These are phyloP conservation scores for Hyaloscypha hepaticicola DNA, from an alignment of 495 filamentous ascomycete genomes.

Conservation along the genomic window DNA sequence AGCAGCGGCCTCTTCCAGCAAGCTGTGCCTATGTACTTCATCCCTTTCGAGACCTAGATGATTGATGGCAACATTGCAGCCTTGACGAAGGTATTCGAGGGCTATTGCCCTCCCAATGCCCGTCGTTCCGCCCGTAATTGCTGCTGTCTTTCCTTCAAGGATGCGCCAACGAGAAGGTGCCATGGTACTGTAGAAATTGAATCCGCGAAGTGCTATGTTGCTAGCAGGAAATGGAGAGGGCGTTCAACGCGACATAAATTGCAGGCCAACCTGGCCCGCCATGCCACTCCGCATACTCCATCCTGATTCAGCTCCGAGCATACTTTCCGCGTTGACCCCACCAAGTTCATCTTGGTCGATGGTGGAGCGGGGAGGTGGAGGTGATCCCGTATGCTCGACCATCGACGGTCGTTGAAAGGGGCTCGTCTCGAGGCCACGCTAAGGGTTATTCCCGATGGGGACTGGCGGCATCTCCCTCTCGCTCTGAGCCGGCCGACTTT, in stretches of 20 bases:
- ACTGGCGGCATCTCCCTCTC: neutral
- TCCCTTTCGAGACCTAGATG: slow-evolving; percentile 60
- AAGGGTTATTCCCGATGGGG: neutral
- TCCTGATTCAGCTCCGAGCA: neutral
- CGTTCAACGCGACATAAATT: neutral
- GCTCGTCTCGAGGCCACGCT: neutral
- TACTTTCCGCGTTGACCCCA: neutral
- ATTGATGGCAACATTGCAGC: slow-evolving; percentile 67
- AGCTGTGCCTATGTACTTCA: slow-evolving; percentile 49
- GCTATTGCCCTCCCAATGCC: slow-evolving; percentile 77
- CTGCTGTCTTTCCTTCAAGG: slow-evolving; percentile 56
- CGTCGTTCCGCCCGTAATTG: slow-evolving; percentile 73
- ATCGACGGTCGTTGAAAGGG: neutral
- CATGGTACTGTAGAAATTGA: neutral
- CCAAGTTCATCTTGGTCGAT: neutral
- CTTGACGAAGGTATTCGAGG: slow-evolving; percentile 67
- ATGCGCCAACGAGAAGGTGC: slow-evolving; percentile 14
- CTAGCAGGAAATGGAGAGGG: neutral
- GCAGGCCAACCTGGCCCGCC: neutral
- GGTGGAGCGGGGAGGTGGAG: neutral
- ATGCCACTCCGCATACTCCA: neutral
- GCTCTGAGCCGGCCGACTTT: neutral
- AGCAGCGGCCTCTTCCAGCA: slow-evolving; percentile 52
- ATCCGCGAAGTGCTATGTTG: neutral
- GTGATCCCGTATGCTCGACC: neutral